Evolutionary conservation across 345 rosid species (phyloP), one percentile per base, ranked within the genome.

Genomic region (Acer negundo): DNA sequence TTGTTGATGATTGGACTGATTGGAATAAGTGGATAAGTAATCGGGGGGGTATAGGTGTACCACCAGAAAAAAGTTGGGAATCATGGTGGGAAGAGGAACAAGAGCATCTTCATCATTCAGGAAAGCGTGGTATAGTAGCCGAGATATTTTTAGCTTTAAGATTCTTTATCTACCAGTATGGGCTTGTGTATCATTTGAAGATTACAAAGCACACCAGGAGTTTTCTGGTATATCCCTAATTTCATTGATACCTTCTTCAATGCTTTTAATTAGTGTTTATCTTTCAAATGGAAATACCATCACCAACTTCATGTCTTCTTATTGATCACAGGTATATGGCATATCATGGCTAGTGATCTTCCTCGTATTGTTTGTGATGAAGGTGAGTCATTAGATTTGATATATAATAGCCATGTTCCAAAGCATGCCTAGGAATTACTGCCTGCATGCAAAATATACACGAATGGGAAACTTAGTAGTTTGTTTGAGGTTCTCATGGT

Each of bases 11-110:
- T 83, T 97, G 99, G 99, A 91, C 98, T 78, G 99, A 97, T 79
- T 97, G 99, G 99, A 94, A 97, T 82, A 97, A 97, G 83, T 97
- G 99, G 99, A 90, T 94, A 71, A 88, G 86, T 72, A 97, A 94
- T 83, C 80, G 87, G 42, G 99, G 99, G 10, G 99, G 99, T 68
- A 94, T 97, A 24, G 99, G 99, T 81, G 99, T 97, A 20, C 94
- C 94, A 2, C 89, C 99, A 42, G 98, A 91, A 78, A 97, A 97
- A 79, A 94, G 99, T 82, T 97, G 99, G 99, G 99, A 97, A 80
- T 97, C 99, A 1, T 97, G 99, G 99, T 97, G 99, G 99, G 99
- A 97, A 72, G 97, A 97, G 82, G 99, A 97, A 83, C 97, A 94
- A 80, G 98, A 94, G 70, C 99, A 97, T 88, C 92, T 97, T 62